A percentile compares a stretch with the other conserved stretches of the same genome.
These are phyloP conservation scores for Panellus pusillus DNA, from an alignment of 768 basidiomycete genomes.

Conservation along the genomic window DNA sequence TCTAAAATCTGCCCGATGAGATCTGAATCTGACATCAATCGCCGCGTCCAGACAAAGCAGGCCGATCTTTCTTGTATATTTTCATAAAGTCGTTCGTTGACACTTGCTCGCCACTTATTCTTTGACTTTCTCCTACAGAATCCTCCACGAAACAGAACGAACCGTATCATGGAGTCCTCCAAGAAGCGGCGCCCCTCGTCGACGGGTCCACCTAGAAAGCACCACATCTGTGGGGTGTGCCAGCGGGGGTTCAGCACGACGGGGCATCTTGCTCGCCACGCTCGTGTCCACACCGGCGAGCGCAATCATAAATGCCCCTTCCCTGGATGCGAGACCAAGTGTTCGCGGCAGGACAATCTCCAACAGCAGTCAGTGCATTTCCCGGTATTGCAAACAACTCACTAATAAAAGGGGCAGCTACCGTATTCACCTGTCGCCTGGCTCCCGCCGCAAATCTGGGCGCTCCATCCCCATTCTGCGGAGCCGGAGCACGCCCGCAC, in stretches of 20 bases:
- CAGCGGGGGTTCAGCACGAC: constrained; percentile 82
- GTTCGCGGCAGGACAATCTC: constrained; percentile 88
- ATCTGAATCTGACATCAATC: too few species aligned
- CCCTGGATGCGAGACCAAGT: constrained; percentile 91
- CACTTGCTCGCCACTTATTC: too few species aligned
- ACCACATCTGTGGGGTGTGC: constrained; percentile 69
- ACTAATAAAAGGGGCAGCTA: background rate
- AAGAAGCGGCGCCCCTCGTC: too few species aligned
- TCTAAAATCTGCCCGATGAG: too few species aligned
- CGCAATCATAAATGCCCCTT: constrained; percentile 92
- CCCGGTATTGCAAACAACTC: too few species aligned
- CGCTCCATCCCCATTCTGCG: constrained; percentile 1
- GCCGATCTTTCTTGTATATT: too few species aligned
- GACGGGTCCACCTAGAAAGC: too few species aligned
- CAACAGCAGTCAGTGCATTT: constrained; percentile 51
- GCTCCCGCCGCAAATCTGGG: constrained; percentile 11
- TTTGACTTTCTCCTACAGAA: too few species aligned
- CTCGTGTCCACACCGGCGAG: constrained; percentile 90
- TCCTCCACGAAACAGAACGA: too few species aligned
- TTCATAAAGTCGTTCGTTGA: too few species aligned
- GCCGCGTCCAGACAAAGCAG: too few species aligned
- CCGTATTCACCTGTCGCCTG: constrained; percentile 16
- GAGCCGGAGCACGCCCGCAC: constrained; percentile 2
- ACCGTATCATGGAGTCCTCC: too few species aligned
- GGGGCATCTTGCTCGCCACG: constrained; percentile 85